Conservation (phyloP, 2,329 filamentous ascomycete genomes). For the Hypoxylon sp. region DNA sequence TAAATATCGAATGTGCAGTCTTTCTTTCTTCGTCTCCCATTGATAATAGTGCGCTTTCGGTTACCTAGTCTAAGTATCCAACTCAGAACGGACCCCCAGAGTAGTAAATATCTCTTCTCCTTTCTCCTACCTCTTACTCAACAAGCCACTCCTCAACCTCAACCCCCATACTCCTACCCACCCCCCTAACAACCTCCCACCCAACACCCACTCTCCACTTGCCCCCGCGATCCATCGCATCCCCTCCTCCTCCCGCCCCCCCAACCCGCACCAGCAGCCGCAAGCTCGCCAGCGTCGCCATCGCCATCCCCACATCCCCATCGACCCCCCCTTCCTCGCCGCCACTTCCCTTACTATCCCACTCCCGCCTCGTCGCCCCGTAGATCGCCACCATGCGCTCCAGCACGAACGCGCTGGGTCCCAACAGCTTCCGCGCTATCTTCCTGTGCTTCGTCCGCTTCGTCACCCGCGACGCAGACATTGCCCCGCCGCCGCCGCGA, state of each 20-base stretch:
- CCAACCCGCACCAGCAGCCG: slow-evolving; percentile 75
- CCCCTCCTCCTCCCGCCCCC: slow-evolving; percentile 73
- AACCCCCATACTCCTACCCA: slow-evolving; percentile 80
- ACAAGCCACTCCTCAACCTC: slow-evolving; percentile 82
- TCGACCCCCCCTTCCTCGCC: slow-evolving; percentile 59
- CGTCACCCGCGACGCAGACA: slow-evolving; percentile 34
- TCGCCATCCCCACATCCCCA: slow-evolving; percentile 70
- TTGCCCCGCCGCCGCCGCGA: slow-evolving; percentile 58
- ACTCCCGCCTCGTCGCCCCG: slow-evolving; percentile 71
- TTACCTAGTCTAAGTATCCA: no score
- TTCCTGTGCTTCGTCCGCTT: slow-evolving; percentile 63
- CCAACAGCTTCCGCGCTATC: slow-evolving; percentile 80
- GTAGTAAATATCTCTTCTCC: neutral
- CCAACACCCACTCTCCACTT: slow-evolving; percentile 84
- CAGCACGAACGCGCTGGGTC: slow-evolving; percentile 80
- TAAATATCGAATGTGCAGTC: neutral
- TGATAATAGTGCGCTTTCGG: neutral
- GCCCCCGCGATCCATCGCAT: slow-evolving; percentile 74
- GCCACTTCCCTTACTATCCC: slow-evolving; percentile 55
- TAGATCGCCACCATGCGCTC: slow-evolving; percentile 85
- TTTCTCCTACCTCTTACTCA: slow-evolving; percentile 58
- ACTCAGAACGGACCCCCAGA: neutral
- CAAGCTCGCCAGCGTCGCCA: slow-evolving; percentile 79
- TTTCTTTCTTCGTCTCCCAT: neutral
- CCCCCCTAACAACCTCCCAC: slow-evolving; percentile 78